Base-by-base conservation (phyloP, 2,329 filamentous ascomycete species). In the Arthrobotrys musiformis region DNA sequence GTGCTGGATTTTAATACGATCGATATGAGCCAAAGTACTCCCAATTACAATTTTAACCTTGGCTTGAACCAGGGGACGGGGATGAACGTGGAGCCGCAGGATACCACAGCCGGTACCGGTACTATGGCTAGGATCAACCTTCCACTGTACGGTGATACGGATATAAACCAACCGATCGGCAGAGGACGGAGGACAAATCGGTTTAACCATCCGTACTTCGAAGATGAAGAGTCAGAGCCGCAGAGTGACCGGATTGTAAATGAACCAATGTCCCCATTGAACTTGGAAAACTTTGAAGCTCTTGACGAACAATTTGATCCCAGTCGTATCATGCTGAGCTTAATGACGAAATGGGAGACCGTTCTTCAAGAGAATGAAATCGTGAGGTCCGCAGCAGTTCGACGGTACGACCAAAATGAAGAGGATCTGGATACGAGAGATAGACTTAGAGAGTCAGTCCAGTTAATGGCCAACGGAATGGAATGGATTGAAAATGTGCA, bases 121-220 rank as follows among this genome's bases (percentile, higher is more conserved):
- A 13, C n/a, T 0, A 67, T 67, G 62, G 15, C 19, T 2, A 56
- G 33, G 26, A 33, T 56, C 13, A 22, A 56, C 26, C 7, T 56
- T 0, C 62, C 62, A 0, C 9, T 67, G 3, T 67, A 67, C 24
- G 62, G 62, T 0, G 62, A 67, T 44, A 67, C 62, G 0, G 40
- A 48, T 17, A 54, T 17, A 4, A 37, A 33, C 15, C 33, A 54
- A 24, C 42, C 42, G 1, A 9, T 46, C 19, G 24, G 24, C 13
- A 46, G 5, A n/a, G 11, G 40, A n/a, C 30, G 37, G 2, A 22
- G 37, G 52, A 40, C 30, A 11, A 13, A 2, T 2, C 42, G 17
- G 24, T 46, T 46, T 5, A 46, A 11, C 4, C 40, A 69, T 42
- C 52, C 66, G 2, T 69, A 40, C 35, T 60, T 40, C n/a, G 28